A percentile compares a stretch with the other conserved stretches of the same genome.
phyloP scores from a whole-genome alignment of 345 rosid species.

The Euphorbia pulcherrima region DNA sequence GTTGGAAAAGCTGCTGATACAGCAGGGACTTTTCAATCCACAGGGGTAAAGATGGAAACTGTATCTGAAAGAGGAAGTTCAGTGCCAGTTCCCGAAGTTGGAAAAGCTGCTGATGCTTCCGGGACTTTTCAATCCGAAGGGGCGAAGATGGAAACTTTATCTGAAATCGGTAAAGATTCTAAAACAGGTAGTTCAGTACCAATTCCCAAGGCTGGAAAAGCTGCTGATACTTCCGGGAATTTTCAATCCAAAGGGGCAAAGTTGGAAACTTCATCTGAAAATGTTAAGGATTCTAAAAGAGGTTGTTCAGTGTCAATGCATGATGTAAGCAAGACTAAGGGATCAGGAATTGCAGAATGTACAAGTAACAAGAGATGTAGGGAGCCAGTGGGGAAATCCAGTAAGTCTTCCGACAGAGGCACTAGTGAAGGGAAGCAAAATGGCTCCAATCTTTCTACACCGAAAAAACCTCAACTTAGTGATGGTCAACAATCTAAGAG shows the following conservation, averaged over 20 bases:
- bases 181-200: too few species aligned
- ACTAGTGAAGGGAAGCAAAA: slow-evolving; percentile 31
- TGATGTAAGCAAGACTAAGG: slow-evolving; percentile 24
- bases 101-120: slow-evolving; percentile 21
- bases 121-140: slow-evolving; percentile 26
- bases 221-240: too few species aligned
- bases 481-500: slow-evolving; percentile 32
- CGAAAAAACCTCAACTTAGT: slow-evolving; percentile 22
- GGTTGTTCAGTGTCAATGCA: slow-evolving; percentile 15
- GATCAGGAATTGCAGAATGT: slow-evolving; percentile 21
- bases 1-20: too few species aligned
- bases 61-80: too few species aligned
- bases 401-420: slow-evolving; percentile 34
- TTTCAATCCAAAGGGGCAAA: too few species aligned
- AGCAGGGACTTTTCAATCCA: too few species aligned
- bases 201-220: too few species aligned
- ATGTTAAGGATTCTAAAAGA: too few species aligned
- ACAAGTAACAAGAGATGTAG: slow-evolving; percentile 36
- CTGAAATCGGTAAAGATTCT: slow-evolving; percentile 22
- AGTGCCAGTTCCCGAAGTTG: slow-evolving; percentile 21
- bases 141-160: slow-evolving; percentile 4
- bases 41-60: too few species aligned
- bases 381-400: slow-evolving; percentile 32
- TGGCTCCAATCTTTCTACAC: slow-evolving; percentile 17
- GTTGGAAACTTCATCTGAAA: too few species aligned